phyloP scores from a whole-genome alignment of 1,284 basidiomycete genomes.

The Trichosporon sp. region DNA sequence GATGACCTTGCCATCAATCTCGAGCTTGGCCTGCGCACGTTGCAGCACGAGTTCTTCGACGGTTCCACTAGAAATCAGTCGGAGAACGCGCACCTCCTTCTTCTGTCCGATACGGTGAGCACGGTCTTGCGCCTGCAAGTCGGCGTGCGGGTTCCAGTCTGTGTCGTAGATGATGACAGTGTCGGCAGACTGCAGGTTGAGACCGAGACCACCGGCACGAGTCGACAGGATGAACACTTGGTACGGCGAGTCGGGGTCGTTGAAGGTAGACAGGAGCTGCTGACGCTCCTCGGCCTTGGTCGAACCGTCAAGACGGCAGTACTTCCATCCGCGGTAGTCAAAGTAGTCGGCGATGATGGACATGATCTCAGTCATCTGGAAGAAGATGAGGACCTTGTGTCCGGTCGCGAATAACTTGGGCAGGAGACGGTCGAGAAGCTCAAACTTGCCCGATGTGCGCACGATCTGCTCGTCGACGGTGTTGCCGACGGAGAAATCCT shows the following conservation, averaged over 20 bases:
- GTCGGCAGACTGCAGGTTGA: constrained; percentile 97
- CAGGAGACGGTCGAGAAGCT: constrained; percentile 87
- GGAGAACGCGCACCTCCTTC: constrained; percentile 93
- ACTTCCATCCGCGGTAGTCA: constrained; percentile 84
- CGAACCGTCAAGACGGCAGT: constrained; percentile 93
- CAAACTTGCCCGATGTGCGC: constrained; percentile 90
- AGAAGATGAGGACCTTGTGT: constrained; percentile 92
- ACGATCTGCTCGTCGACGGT: constrained; percentile 80
- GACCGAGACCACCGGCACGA: constrained; percentile 92
- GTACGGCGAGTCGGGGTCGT: constrained; percentile 84
- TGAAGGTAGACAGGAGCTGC: constrained; percentile 84
- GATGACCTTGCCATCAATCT: constrained; percentile 99
- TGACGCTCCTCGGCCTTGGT: constrained; percentile 99
- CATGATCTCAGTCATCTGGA: constrained; percentile 99
- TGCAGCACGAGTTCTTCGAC: constrained; percentile 98
- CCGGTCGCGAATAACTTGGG: constrained; percentile 92
- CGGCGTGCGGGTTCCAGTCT: constrained; percentile 95
- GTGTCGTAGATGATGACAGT: constrained; percentile 84
- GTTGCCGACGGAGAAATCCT: constrained; percentile 61
- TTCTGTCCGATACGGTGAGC: constrained; percentile 99
- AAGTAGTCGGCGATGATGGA: constrained; percentile 99
- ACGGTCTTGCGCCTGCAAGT: constrained; percentile 80
- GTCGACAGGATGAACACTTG: constrained; percentile 96
- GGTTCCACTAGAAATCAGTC: constrained; percentile 96
- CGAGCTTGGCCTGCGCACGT: constrained; percentile 92